Base-by-base conservation (phyloP, 2,329 filamentous ascomycete species). In the Neofusicoccum laricinum region DNA sequence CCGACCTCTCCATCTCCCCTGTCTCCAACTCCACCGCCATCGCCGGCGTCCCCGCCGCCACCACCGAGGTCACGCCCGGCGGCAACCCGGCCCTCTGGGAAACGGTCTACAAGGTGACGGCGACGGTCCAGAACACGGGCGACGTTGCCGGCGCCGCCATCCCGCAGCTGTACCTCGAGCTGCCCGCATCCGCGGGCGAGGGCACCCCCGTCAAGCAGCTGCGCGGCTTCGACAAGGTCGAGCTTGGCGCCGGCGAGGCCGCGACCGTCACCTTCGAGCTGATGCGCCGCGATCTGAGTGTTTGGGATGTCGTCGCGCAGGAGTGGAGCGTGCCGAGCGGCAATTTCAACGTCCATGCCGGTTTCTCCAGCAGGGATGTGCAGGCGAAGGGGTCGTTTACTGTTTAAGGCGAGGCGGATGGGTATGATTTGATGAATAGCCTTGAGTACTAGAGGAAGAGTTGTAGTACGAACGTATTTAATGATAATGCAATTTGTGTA, bases 131-230 rank as follows among this genome's bases (percentile, higher is more conserved):
- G 40, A 88, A 88, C 75, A 83, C 80, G 0, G 85, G 86, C 17
- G 65, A 69, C 3, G 68, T 78, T 2, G 70, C 73, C 21, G 85
- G 84, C 30, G 79, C 80, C 2, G 78, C 81, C 10, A 81, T 87
- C 0, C 76, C 82, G 2, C 85, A 88, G 73, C 75, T 88, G 1
- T 88, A 88, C 70, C 71, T 87, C n/a, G 82, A 72, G 76, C 79
- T 77, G 30, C 77, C 77, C 43, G 66, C 63, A 63, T 77, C n/a
- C 65, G 76, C 15, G 64, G 63, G 63, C 53, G 63, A 59, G 53
- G 72, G 14, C 76, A 85, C 84, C 10, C 85, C 85, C 0, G 76
- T 80, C 4, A 76, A 75, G 55, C 67, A 83, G 76, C 55, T 76
- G 17, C 68, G 73, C 21, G 72, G 74, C 6, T 87, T 87, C 64